Evolutionary conservation across 352 stramenopile species (phyloP).

Genomic region (Globisporangium polare): DNA sequence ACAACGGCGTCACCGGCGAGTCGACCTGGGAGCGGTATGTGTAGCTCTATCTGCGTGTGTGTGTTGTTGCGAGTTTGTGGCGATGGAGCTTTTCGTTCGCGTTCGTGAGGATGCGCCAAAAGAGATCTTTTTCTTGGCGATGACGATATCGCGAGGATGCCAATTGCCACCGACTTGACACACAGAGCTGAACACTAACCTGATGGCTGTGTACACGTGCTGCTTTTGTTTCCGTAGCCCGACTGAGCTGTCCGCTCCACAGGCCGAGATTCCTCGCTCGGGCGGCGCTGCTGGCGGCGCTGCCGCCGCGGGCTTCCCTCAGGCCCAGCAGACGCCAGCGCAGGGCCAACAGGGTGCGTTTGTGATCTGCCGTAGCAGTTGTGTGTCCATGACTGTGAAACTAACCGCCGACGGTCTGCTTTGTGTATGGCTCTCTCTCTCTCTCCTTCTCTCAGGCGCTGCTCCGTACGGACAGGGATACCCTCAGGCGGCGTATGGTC

Average conservation of each 20-base stretch:
- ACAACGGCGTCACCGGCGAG: constrained; percentile 88
- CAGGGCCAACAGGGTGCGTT: constrained; percentile 43
- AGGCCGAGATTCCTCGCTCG: constrained; percentile 34
- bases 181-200: neutral
- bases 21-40: constrained; percentile 87
- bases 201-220: neutral
- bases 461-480: constrained; percentile 69
- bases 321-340: constrained; percentile 23
- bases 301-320: constrained; percentile 22
- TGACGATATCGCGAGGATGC: no score
- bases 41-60: neutral
- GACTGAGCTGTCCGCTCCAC: constrained; percentile 40
- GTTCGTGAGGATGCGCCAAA: neutral
- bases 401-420: neutral
- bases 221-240: constrained; percentile 26
- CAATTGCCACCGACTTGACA: no score
- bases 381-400: no score
- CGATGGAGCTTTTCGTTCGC: neutral
- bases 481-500: constrained; percentile 60
- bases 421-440: neutral
- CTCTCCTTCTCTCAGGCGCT: constrained; percentile 5
- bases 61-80: neutral
- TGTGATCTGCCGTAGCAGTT: no score
- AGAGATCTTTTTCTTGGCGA: constrained; percentile 1
- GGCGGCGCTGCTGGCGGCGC: constrained; percentile 11